Percentiles rank a stretch among this genome's conserved stretches.
These are phyloP conservation scores for Incumbomyces delicatus DNA, from an alignment of 2,329 filamentous ascomycete species.

Conservation along the genomic window DNA sequence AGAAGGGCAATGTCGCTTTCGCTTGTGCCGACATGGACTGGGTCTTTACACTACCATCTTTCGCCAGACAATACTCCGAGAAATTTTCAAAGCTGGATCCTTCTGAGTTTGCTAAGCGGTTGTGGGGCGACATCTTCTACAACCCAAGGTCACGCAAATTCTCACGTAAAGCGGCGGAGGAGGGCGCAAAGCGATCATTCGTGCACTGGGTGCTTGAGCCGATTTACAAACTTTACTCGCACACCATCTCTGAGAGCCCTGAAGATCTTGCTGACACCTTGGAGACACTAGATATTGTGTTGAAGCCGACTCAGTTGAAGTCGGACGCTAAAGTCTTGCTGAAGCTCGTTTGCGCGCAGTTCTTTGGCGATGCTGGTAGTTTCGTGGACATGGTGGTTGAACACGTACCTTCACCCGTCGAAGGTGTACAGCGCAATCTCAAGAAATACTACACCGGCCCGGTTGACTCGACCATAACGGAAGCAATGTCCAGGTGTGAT, in stretches of 20 bases:
- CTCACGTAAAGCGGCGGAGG: constrained; percentile 74
- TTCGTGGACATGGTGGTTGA: constrained; percentile 93
- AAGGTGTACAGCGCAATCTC: constrained; percentile 65
- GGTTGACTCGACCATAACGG: constrained; percentile 67
- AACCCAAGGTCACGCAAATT: constrained; percentile 86
- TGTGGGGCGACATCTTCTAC: constrained; percentile 97
- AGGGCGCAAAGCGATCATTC: constrained; percentile 73
- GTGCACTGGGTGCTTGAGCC: constrained; percentile 92
- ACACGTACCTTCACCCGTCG: constrained; percentile 77
- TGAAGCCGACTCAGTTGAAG: constrained; percentile 90
- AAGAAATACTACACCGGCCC: constrained; percentile 89
- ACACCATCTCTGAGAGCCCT: constrained; percentile 84
- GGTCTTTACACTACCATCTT: constrained; percentile 91
- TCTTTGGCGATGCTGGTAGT: constrained; percentile 79
- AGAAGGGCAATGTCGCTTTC: constrained; percentile 97
- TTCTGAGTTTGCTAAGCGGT: constrained; percentile 68
- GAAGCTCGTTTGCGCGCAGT: constrained; percentile 83
- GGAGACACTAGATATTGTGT: constrained; percentile 64
- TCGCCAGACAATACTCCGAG: constrained; percentile 92
- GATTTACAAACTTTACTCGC: constrained; percentile 94
- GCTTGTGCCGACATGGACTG: constrained; percentile 88
- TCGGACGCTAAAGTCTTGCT: constrained; percentile 81
- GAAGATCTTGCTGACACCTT: constrained; percentile 74
- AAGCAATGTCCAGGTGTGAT: constrained; percentile 71
- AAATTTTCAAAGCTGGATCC: constrained; percentile 73